These are phyloP conservation scores for Clitoria ternatea DNA, from an alignment of 306 rosid genomes.

Conservation along the genomic window DNA sequence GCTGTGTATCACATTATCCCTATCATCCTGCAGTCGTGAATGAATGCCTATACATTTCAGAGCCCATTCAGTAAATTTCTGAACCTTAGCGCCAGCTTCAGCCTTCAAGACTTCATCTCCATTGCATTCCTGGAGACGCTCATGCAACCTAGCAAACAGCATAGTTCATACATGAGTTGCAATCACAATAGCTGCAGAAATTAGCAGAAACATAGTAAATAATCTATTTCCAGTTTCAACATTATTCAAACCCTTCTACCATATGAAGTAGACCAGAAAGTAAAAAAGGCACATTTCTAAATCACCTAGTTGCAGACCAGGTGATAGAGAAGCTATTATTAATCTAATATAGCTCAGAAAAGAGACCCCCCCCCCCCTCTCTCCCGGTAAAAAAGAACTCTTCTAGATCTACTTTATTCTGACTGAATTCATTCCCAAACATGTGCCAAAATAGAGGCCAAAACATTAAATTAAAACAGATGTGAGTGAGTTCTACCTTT, in stretches of 20 bases:
- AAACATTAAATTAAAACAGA: not conserved
- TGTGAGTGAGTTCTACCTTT: slow-evolving; percentile 42
- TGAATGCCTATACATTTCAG: slow-evolving; percentile 82
- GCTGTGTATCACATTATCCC: slow-evolving; percentile 47
- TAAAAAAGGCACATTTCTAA: not conserved
- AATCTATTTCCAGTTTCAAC: not conserved
- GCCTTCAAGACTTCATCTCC: slow-evolving; percentile 87
- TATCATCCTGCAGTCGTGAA: slow-evolving; percentile 58
- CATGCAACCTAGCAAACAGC: slow-evolving; percentile 58
- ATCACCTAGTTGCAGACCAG: not conserved
- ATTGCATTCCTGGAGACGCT: slow-evolving; percentile 88
- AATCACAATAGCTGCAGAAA: slow-evolving; percentile 14
- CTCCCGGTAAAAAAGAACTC: not conserved
- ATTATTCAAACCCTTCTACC: not conserved
- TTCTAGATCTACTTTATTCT: not conserved
- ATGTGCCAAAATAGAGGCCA: not conserved
- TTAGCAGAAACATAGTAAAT: not conserved
- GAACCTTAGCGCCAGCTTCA: slow-evolving; percentile 83
- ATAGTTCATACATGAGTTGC: slow-evolving; percentile 2
- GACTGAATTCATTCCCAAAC: not conserved
- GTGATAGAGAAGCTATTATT: slow-evolving; percentile 1
- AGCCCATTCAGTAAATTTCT: slow-evolving; percentile 91
- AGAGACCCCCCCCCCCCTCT: not conserved
- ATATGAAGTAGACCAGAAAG: not conserved
- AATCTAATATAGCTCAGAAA: not conserved